These are phyloP conservation scores for Hortaea sp. DNA, from an alignment of 2,329 filamentous ascomycete species.

Conservation along the genomic window DNA sequence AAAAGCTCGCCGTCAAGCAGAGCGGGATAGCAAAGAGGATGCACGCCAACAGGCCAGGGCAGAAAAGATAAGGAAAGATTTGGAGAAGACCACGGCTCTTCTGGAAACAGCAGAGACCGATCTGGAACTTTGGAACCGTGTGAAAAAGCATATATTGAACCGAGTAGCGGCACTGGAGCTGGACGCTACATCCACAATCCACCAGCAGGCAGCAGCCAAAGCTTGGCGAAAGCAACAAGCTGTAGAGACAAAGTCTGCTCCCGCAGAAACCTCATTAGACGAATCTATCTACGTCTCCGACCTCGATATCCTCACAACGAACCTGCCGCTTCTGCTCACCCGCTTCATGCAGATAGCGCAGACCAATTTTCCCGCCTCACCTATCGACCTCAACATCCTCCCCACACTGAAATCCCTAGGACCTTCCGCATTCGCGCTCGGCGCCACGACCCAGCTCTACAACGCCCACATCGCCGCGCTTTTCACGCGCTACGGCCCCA, in stretches of 20 bases:
- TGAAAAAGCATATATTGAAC: slow-evolving; percentile 58
- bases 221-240: neutral
- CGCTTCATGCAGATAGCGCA: slow-evolving; percentile 26
- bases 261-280: neutral
- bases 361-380: slow-evolving; percentile 50
- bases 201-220: neutral
- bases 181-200: neutral
- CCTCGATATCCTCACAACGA: slow-evolving; percentile 6
- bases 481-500: slow-evolving; percentile 45
- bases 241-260: neutral
- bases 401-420: slow-evolving; percentile 59
- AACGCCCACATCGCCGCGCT: slow-evolving; percentile 53
- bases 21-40: neutral
- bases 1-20: neutral
- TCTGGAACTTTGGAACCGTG: slow-evolving; percentile 53
- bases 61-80: neutral
- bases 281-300: neutral
- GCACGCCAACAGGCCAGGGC: neutral
- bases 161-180: slow-evolving; percentile 3
- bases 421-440: slow-evolving; percentile 60
- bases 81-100: slow-evolving; percentile 13
- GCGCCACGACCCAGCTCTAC: slow-evolving; percentile 60
- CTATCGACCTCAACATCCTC: slow-evolving; percentile 50
- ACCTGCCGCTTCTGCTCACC: slow-evolving; percentile 11
- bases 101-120: slow-evolving; percentile 52